Percentiles rank a stretch among this genome's conserved stretches.
Conservation (phyloP, 306 rosid genomes). For the Spatholobus suberectus region DNA sequence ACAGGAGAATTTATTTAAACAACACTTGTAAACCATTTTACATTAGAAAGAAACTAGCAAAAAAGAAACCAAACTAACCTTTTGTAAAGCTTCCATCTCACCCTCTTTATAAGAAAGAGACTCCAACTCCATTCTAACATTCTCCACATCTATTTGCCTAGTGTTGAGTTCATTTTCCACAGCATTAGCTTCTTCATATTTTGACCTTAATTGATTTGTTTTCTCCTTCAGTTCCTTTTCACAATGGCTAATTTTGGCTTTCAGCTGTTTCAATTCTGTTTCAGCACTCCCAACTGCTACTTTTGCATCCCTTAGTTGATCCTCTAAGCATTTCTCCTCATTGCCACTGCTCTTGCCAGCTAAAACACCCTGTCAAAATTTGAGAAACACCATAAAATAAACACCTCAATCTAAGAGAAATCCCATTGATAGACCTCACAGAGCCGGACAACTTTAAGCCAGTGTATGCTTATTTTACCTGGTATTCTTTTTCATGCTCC, state of each 20-base stretch:
- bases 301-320: conserved; percentile 91
- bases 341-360: conserved; percentile 93
- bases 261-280: conserved; percentile 84
- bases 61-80: conserved; percentile 55
- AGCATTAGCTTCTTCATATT: conserved; percentile 83
- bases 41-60: conserved; percentile 34
- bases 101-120: conserved; percentile 82
- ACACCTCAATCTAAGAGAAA: conserved; percentile 23
- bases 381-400: conserved; percentile 21
- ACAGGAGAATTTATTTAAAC: conserved; percentile 28
- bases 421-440: conserved; percentile 16
- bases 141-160: conserved; percentile 69
- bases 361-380: conserved; percentile 70
- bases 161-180: conserved; percentile 76
- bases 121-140: conserved; percentile 62
- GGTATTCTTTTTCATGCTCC: conserved; percentile 82
- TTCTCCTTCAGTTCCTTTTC: conserved; percentile 88
- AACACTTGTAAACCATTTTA: conserved; percentile 21
- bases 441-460: background rate
- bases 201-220: conserved; percentile 70
- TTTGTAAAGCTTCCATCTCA: conserved; percentile 87
- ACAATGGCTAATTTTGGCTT: conserved; percentile 82
- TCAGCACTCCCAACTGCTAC: conserved; percentile 89
- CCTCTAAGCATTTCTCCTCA: conserved; percentile 95
- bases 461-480: conserved; percentile 57